Percentiles rank a stretch among this genome's conserved stretches.
These are phyloP conservation scores for Solanum hybrid DNA, from an alignment of 305 asterid species.

Conservation along the genomic window DNA sequence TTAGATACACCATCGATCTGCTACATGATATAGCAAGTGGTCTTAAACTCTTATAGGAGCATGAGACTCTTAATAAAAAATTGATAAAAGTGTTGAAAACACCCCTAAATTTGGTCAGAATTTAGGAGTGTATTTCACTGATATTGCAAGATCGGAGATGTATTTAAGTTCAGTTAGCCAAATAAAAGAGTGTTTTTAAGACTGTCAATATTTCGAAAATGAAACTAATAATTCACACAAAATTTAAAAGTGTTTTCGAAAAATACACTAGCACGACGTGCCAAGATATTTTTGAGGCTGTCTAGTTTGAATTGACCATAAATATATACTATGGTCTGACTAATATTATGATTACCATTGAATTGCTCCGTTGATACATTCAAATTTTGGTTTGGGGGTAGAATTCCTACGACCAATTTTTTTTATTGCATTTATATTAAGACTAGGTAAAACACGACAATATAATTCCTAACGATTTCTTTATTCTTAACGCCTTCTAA, in stretches of 20 bases:
- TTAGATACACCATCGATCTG: no score
- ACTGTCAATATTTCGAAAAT: no score
- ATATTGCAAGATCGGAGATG: no score
- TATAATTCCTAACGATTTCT: neutral
- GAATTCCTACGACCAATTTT: neutral
- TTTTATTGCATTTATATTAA: neutral
- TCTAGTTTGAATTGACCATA: neutral
- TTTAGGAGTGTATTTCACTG: neutral
- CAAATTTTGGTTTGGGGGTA: neutral
- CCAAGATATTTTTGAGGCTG: neutral
- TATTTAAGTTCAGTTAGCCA: neutral
- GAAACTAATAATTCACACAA: no score
- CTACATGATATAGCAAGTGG: no score
- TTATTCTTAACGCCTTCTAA: neutral
- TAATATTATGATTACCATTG: neutral
- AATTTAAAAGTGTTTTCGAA: neutral
- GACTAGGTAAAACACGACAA: neutral
- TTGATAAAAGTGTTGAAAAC: neutral
- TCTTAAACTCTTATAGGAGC: no score
- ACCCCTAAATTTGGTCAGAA: no score
- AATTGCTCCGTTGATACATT: neutral
- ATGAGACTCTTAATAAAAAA: neutral
- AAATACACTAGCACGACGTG: neutral
- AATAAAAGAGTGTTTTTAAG: no score
- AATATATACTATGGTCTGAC: neutral